These are phyloP conservation scores for Rosa multiflora DNA, from an alignment of 306 rosid genomes.

Conservation along the genomic window DNA sequence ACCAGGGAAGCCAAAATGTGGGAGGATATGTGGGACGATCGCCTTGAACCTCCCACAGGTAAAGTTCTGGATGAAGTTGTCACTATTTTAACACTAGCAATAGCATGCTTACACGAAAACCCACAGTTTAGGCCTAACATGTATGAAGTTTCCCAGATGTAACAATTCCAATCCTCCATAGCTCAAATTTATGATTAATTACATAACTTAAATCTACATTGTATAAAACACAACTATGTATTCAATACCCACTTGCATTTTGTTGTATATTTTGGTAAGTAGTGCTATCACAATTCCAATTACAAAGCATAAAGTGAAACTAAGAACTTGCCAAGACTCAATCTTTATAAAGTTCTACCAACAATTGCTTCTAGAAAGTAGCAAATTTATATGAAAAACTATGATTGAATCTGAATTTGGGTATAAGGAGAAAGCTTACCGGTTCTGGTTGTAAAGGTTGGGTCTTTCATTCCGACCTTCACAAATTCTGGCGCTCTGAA, in stretches of 20 bases:
- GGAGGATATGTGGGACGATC: conserved; percentile 27
- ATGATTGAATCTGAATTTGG: background rate
- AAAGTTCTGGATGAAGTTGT: conserved; percentile 15
- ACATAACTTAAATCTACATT: background rate
- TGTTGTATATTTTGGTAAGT: background rate
- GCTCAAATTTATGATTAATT: background rate
- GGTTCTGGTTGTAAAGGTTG: background rate
- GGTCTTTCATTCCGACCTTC: background rate
- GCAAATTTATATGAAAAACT: background rate
- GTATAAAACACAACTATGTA: background rate
- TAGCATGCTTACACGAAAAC: conserved; percentile 24
- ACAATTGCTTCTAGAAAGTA: background rate
- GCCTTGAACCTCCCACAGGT: conserved; percentile 19
- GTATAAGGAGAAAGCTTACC: background rate
- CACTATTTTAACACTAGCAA: conserved; percentile 15
- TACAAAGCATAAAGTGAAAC: background rate
- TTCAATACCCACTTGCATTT: background rate
- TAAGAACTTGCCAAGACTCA: background rate
- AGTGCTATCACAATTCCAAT: background rate
- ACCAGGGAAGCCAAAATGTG: background rate
- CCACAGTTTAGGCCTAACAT: conserved; percentile 27
- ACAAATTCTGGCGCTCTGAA: background rate
- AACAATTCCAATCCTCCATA: background rate
- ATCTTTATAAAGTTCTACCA: background rate
- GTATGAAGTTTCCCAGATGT: conserved; percentile 21